Conservation (phyloP, 768 basidiomycete genomes). For the Mycena vulgaris region DNA sequence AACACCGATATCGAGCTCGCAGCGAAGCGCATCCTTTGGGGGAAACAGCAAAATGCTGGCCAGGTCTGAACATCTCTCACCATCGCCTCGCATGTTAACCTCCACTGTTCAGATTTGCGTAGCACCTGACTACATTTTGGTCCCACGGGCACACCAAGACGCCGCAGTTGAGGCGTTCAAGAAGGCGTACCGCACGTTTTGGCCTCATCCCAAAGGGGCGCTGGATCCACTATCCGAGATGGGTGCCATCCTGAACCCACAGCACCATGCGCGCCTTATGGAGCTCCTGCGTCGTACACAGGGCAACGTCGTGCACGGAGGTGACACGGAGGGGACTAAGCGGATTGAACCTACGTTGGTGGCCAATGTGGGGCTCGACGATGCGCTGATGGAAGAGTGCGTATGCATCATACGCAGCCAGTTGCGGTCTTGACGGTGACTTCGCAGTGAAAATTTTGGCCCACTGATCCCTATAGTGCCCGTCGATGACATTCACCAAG, state of each 20-base stretch:
- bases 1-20: constrained; percentile 45
- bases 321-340: constrained; percentile 19
- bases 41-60: constrained; percentile 26
- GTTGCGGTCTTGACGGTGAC: too few species aligned
- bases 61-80: constrained; percentile 2
- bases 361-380: constrained; percentile 4
- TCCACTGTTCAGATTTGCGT: constrained; percentile 61
- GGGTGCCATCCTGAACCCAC: constrained; percentile 2
- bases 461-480: constrained; percentile 77
- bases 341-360: constrained; percentile 21
- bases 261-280: constrained; percentile 2
- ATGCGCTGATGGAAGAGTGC: constrained; percentile 27
- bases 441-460: constrained; percentile 78
- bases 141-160: constrained; percentile 59
- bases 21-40: constrained; percentile 32
- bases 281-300: constrained; percentile 17
- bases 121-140: constrained; percentile 64
- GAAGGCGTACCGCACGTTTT: constrained; percentile 59
- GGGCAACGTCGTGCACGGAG: constrained; percentile 18
- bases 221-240: constrained; percentile 12
- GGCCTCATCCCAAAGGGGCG: constrained; percentile 44
- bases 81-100: neutral
- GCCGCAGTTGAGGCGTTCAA: constrained; percentile 57
- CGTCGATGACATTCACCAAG: constrained; percentile 69
- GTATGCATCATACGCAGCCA: neutral